phyloP scores from a whole-genome alignment of 345 rosid genomes.

The Brassica cretica region DNA sequence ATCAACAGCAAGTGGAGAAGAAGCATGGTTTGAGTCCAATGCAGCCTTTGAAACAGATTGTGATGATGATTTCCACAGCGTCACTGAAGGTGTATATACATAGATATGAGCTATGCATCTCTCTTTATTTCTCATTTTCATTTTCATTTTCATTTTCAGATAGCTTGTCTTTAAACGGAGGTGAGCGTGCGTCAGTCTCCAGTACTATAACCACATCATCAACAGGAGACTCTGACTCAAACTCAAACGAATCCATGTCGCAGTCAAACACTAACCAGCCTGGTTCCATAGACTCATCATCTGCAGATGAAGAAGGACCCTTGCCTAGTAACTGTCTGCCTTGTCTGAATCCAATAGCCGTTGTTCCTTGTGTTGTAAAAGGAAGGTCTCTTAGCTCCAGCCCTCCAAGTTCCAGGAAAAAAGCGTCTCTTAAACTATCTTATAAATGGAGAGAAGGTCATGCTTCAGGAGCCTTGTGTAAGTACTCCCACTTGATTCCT shows the following conservation, averaged over 20 bases:
- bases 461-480: constrained; percentile 57
- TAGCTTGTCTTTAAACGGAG: constrained; percentile 56
- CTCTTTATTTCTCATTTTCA: not conserved
- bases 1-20: constrained; percentile 59
- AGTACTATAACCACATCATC: constrained; percentile 46
- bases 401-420: constrained; percentile 63
- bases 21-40: constrained; percentile 73
- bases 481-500: constrained; percentile 35
- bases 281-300: constrained; percentile 52
- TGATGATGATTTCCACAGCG: constrained; percentile 20
- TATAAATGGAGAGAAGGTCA: constrained; percentile 87
- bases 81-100: constrained; percentile 60
- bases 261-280: constrained; percentile 48
- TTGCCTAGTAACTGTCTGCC: constrained; percentile 81
- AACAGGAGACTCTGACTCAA: constrained; percentile 45
- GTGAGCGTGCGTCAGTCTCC: constrained; percentile 53
- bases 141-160: constrained; percentile 47
- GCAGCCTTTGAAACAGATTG: constrained; percentile 28
- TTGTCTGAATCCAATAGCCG: constrained; percentile 60
- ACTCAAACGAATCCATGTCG: constrained; percentile 39
- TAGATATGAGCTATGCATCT: constrained; percentile 40
- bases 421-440: constrained; percentile 57
- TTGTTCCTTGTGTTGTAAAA: constrained; percentile 64
- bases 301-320: constrained; percentile 52
- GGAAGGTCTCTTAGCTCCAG: constrained; percentile 65